Conservation (phyloP, 2,329 filamentous ascomycete species). For the Bipolaris cookei region DNA sequence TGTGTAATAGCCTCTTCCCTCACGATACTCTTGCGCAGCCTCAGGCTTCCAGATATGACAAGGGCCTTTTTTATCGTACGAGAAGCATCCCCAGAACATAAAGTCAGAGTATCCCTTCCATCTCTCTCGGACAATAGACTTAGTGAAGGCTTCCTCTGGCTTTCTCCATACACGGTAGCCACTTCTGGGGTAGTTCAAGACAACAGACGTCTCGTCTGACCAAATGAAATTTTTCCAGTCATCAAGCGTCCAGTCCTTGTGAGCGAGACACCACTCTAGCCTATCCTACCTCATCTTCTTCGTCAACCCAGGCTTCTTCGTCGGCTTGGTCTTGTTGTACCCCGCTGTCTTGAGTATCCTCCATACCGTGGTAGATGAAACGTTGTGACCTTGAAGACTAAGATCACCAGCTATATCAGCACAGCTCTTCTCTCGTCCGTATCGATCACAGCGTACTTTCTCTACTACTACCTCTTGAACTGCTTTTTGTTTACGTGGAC, state of each 20-base stretch:
- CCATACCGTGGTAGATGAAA: too few relatives aligned
- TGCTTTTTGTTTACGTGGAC: too few relatives aligned
- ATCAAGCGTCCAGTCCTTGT: conserved; percentile 15
- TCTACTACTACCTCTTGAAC: too few relatives aligned
- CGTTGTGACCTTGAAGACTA: too few relatives aligned
- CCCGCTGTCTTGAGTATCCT: not conserved
- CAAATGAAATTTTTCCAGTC: conserved; percentile 22
- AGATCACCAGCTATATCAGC: too few relatives aligned
- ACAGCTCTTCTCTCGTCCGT: too few relatives aligned
- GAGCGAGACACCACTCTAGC: conserved; percentile 2
- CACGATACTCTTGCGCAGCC: too few relatives aligned
- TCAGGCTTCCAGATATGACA: conserved; percentile 10
- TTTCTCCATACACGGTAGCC: conserved; percentile 12
- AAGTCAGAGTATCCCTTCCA: conserved; percentile 19
- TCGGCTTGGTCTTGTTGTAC: conserved; percentile 13
- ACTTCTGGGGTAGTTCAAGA: conserved; percentile 6
- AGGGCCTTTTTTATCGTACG: not conserved
- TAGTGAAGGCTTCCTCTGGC: conserved; percentile 11
- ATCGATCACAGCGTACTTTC: too few relatives aligned
- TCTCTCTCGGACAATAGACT: conserved; percentile 13
- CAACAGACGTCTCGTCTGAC: conserved; percentile 14
- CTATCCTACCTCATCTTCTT: not conserved
- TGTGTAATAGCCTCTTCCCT: too few relatives aligned
- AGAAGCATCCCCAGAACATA: conserved; percentile 1
- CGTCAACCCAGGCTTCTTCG: conserved; percentile 19